These are phyloP conservation scores for Pistacia vera DNA, from an alignment of 345 rosid species.

Conservation along the genomic window DNA sequence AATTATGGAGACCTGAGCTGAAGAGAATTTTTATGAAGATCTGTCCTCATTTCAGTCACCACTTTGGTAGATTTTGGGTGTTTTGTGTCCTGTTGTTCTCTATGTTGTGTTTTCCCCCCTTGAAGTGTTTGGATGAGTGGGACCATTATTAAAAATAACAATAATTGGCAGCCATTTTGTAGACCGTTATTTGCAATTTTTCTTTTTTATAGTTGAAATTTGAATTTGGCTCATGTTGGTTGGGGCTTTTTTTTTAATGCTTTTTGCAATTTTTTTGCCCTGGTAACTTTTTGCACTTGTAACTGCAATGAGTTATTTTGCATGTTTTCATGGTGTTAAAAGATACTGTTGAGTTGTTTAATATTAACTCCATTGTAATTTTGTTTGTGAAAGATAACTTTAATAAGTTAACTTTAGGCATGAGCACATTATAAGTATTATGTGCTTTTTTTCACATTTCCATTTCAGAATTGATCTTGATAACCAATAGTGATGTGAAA, in stretches of 20 bases:
- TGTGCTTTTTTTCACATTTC: background rate
- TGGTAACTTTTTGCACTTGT: background rate
- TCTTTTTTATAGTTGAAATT: too few species aligned
- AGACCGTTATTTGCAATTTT: too few species aligned
- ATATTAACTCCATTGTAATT: background rate
- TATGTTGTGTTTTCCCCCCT: background rate
- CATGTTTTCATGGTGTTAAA: too few species aligned
- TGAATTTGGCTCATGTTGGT: background rate
- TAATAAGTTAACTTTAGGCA: background rate
- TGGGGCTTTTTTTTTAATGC: background rate
- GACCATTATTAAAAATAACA: too few species aligned
- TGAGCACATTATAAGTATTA: background rate
- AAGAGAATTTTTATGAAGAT: conserved; percentile 29
- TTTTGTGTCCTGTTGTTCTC: too few species aligned
- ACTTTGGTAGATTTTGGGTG: too few species aligned
- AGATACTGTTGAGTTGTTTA: background rate
- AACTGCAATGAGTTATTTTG: background rate
- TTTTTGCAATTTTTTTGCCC: background rate
- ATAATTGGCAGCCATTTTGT: too few species aligned
- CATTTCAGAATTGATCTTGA: too few species aligned
- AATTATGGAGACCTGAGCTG: conserved; percentile 50
- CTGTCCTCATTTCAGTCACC: background rate
- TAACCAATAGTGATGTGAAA: background rate
- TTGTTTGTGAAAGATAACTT: background rate
- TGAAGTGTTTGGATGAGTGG: background rate